Evolutionary conservation across 2,329 filamentous ascomycete genomes (phyloP).

Genomic region (Sporothrix schenckii): DNA sequence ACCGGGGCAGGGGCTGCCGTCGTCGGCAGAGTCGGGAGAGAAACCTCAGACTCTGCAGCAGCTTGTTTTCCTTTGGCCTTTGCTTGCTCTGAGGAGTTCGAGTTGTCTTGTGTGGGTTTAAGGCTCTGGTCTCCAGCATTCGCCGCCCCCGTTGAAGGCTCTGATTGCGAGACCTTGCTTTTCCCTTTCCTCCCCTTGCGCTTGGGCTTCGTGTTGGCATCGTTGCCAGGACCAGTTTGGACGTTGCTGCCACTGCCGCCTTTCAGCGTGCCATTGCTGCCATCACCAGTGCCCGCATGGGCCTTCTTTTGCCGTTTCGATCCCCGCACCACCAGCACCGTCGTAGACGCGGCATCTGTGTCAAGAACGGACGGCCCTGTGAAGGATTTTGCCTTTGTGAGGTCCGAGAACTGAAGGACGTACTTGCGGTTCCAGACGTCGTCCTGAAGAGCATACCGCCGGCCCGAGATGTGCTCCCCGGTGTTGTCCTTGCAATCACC

Average conservation of each 20-base stretch:
- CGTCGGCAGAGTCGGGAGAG: neutral
- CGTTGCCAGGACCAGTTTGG: neutral
- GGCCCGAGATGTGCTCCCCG: conserved; percentile 33
- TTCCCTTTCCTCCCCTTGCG: conserved; percentile 13
- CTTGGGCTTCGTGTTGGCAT: neutral
- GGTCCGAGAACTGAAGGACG: conserved; percentile 12
- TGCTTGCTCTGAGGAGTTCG: neutral
- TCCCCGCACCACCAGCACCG: neutral
- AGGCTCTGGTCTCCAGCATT: neutral
- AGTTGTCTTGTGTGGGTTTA: neutral
- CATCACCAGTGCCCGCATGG: neutral
- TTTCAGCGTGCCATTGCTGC: neutral
- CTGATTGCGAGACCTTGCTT: neutral
- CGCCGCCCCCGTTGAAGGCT: neutral
- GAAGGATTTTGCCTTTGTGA: neutral
- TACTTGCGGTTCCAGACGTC: conserved; percentile 55
- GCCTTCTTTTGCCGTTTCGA: conserved; percentile 22
- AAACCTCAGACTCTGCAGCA: neutral
- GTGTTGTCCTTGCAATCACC: conserved; percentile 54
- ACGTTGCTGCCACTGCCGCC: neutral
- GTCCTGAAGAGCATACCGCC: conserved; percentile 38
- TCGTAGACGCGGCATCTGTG: neutral
- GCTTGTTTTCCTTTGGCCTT: neutral
- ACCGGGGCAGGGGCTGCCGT: neutral
- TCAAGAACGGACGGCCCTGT: neutral